Percentiles rank a stretch among this genome's conserved stretches.
Evolutionary conservation across 139 green algal genomes (phyloP).

Genomic region (Tetraselmis chui): DNA sequence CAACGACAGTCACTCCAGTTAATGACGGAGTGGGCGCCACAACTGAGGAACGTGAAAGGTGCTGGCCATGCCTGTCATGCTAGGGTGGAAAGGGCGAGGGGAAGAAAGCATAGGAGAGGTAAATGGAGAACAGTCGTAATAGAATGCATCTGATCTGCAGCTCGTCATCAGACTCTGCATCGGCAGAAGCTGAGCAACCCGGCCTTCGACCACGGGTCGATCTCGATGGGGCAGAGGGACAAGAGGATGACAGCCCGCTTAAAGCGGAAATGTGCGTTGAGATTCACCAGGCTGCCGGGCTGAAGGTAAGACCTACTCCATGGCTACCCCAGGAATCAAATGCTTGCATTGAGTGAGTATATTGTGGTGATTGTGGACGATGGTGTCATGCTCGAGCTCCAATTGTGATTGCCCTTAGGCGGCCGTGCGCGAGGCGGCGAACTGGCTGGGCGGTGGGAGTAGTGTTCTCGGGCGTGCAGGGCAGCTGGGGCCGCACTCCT

Average conservation of each 20-base stretch:
- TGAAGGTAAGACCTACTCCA: conserved; percentile 21
- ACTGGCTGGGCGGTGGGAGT: conserved; percentile 28
- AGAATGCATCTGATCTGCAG: no score
- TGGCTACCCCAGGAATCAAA: not conserved
- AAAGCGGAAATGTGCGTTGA: conserved; percentile 27
- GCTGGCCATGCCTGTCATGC: no score
- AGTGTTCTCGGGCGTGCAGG: conserved; percentile 25
- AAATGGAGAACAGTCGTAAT: no score
- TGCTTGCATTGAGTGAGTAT: not conserved
- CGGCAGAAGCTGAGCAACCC: no score
- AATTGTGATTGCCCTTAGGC: conserved; percentile 14
- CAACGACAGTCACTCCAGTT: no score
- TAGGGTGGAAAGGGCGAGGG: no score
- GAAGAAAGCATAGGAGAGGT: no score
- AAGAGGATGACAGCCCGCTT: not conserved
- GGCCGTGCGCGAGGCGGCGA: conserved; percentile 34
- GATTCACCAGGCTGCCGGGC: conserved; percentile 32
- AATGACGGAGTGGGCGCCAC: no score
- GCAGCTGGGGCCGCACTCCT: conserved; percentile 41
- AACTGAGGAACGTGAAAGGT: no score
- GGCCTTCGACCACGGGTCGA: no score
- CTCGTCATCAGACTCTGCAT: no score
- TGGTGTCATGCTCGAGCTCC: not conserved
- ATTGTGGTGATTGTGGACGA: not conserved
- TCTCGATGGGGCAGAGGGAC: no score